These are phyloP conservation scores for Oryza australiensis DNA, from an alignment of 176 grass and related monocot genomes.

Conservation along the genomic window DNA sequence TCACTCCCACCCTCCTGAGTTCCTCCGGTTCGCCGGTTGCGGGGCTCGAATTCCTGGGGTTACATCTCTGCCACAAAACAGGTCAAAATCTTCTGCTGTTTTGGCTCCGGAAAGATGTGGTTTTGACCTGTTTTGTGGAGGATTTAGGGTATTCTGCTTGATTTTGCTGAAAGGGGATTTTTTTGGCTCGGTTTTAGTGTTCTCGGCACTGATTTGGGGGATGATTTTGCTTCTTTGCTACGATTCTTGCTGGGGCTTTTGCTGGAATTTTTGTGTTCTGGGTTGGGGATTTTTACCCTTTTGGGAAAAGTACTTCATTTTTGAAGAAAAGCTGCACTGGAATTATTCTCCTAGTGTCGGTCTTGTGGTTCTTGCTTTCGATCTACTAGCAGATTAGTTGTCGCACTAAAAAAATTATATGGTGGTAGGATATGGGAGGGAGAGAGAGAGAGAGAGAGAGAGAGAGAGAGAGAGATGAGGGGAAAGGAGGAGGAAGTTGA, in stretches of 20 bases:
- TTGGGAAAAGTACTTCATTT: slow-evolving; percentile 2
- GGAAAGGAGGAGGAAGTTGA: not conserved
- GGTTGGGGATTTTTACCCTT: not conserved
- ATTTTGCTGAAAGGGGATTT: not conserved
- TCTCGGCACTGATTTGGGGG: not conserved
- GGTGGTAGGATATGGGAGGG: not conserved
- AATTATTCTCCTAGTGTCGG: not conserved
- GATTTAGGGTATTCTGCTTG: not conserved
- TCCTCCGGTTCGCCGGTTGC: not conserved
- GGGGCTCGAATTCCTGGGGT: not conserved
- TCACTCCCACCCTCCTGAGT: not conserved
- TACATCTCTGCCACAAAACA: no score
- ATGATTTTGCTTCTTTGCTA: not conserved
- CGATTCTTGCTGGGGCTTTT: not conserved
- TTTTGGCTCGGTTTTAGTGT: not conserved
- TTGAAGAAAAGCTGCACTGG: slow-evolving; percentile 1
- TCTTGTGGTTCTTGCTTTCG: slow-evolving; percentile 22
- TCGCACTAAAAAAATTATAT: not conserved
- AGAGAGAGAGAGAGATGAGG: not conserved
- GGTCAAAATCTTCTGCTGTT: no score
- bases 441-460: not conserved
- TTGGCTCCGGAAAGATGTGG: not conserved
- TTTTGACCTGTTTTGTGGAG: not conserved
- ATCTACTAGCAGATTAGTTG: slow-evolving; percentile 36
- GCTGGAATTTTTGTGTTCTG: not conserved